A percentile compares a stretch with the other conserved stretches of the same genome.
Conservation (phyloP, 805 yeast species). For the Lipomyces chichibuensis region DNA sequence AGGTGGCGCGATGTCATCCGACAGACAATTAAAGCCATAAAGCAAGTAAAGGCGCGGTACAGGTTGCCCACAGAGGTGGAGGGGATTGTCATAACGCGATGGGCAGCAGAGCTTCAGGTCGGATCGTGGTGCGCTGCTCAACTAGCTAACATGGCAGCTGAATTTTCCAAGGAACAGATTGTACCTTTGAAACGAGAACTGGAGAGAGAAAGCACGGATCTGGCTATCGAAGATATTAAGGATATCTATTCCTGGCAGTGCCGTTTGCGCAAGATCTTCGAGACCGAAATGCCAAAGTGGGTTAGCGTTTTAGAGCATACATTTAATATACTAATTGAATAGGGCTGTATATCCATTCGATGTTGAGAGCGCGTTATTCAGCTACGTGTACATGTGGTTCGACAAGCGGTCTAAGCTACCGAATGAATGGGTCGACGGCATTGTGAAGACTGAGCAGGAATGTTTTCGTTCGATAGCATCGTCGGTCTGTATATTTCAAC, state of each 20-base stretch:
- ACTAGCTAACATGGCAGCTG: slow-evolving; percentile 11
- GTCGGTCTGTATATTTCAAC: not conserved
- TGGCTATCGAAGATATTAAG: slow-evolving; percentile 58
- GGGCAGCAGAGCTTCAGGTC: slow-evolving; percentile 15
- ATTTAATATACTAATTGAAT: not conserved
- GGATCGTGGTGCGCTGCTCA: slow-evolving; percentile 14
- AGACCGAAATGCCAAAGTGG: slow-evolving; percentile 43
- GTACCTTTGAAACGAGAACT: slow-evolving; percentile 33
- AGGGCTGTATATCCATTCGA: slow-evolving; percentile 47
- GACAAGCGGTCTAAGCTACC: slow-evolving; percentile 53
- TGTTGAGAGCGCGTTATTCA: slow-evolving; percentile 60
- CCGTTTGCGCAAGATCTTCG: slow-evolving; percentile 56
- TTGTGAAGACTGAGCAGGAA: slow-evolving; percentile 57
- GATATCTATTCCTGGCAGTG: slow-evolving; percentile 58
- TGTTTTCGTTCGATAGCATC: not conserved
- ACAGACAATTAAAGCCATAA: not conserved
- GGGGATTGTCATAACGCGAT: slow-evolving; percentile 15
- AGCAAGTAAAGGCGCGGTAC: slow-evolving; percentile 4
- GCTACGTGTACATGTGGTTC: slow-evolving; percentile 51
- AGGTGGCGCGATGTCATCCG: slow-evolving; percentile 9
- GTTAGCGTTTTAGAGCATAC: slow-evolving; percentile 39
- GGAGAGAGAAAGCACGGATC: slow-evolving; percentile 35
- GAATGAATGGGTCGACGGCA: slow-evolving; percentile 53
- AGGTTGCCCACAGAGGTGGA: slow-evolving; percentile 6
- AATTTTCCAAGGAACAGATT: slow-evolving; percentile 7